Conservation (phyloP, 2,329 filamentous ascomycete species). For the Graphilbum fragrans region DNA sequence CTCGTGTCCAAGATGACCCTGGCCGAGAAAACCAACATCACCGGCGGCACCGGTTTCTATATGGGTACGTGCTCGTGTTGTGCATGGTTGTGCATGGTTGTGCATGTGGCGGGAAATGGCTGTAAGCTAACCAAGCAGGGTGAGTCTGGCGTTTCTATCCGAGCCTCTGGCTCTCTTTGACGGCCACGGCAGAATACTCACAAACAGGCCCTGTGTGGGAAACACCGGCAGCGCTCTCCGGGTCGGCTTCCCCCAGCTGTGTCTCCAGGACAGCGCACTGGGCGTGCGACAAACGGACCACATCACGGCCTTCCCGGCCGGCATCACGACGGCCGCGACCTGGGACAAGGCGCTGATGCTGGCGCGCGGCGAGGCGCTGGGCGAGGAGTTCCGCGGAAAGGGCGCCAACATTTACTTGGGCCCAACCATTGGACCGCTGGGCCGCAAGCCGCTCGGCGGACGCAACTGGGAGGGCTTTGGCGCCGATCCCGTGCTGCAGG, state of each 20-base stretch:
- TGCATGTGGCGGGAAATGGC: too few species aligned
- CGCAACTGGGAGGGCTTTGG: slow-evolving; percentile 91
- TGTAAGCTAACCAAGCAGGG: too few species aligned
- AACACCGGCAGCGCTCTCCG: slow-evolving; percentile 62
- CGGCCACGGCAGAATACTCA: background rate
- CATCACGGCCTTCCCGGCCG: slow-evolving; percentile 65
- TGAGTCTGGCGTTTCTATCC: too few species aligned
- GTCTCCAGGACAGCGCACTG: slow-evolving; percentile 58
- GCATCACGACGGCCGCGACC: slow-evolving; percentile 65
- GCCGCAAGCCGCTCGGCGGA: slow-evolving; percentile 76
- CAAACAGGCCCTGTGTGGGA: slow-evolving; percentile 53
- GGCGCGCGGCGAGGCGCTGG: slow-evolving; percentile 53
- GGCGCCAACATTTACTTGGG: slow-evolving; percentile 61
- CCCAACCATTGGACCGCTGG: slow-evolving; percentile 75
- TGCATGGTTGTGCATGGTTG: too few species aligned
- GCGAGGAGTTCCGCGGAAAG: slow-evolving; percentile 61
- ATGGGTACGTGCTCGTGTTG: too few species aligned
- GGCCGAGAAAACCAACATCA: slow-evolving; percentile 63
- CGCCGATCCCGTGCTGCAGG: slow-evolving; percentile 75
- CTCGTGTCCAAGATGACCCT: slow-evolving; percentile 58
- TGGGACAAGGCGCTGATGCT: slow-evolving; percentile 64
- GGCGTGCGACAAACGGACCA: slow-evolving; percentile 64
- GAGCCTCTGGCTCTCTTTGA: too few species aligned
- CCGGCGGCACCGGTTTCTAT: slow-evolving; percentile 46
- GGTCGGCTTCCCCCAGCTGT: slow-evolving; percentile 60